These are phyloP conservation scores for Sclerotinia spermophila DNA, from an alignment of 2,329 filamentous ascomycete species.

Conservation along the genomic window DNA sequence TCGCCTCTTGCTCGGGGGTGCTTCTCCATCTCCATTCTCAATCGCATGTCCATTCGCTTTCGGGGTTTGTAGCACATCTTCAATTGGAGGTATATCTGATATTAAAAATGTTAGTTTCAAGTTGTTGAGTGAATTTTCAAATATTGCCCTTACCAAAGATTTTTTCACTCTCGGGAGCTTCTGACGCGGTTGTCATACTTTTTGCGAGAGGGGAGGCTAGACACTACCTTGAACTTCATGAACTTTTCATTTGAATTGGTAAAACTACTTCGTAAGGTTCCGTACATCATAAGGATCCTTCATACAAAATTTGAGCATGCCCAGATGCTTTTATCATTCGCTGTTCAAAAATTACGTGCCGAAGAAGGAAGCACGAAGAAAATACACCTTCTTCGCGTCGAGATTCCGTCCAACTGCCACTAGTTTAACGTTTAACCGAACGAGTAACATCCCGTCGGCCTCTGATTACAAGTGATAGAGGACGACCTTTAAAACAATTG, in stretches of 20 bases:
- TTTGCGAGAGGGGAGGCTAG: conserved; percentile 30
- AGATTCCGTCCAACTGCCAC: conserved; percentile 23
- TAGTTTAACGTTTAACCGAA: conserved; percentile 26
- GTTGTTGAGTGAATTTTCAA: neutral
- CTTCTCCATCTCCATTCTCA: conserved; percentile 39
- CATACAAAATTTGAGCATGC: conserved; percentile 52
- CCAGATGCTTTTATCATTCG: conserved; percentile 46
- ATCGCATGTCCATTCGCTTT: conserved; percentile 36
- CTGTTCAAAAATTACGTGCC: conserved; percentile 11
- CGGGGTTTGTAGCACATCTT: conserved; percentile 27
- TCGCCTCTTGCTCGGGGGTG: conserved; percentile 61
- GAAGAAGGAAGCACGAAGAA: conserved; percentile 18
- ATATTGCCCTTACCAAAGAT: conserved; percentile 28
- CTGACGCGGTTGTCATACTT: conserved; percentile 39
- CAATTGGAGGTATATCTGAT: conserved; percentile 28
- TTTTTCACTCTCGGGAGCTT: conserved; percentile 35
- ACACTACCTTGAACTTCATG: conserved; percentile 50
- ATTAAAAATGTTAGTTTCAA: conserved; percentile 21
- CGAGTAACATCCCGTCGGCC: conserved; percentile 18
- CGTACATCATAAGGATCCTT: conserved; percentile 46
- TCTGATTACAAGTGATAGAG: conserved; percentile 2
- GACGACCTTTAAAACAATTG: neutral
- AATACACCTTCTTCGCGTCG: conserved; percentile 15
- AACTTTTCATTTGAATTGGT: conserved; percentile 54
- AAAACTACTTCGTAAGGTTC: conserved; percentile 52